Evolutionary conservation across 352 stramenopile genomes (phyloP), one percentile per base, ranked within the genome.

Genomic region (Phytophthora syringae): DNA sequence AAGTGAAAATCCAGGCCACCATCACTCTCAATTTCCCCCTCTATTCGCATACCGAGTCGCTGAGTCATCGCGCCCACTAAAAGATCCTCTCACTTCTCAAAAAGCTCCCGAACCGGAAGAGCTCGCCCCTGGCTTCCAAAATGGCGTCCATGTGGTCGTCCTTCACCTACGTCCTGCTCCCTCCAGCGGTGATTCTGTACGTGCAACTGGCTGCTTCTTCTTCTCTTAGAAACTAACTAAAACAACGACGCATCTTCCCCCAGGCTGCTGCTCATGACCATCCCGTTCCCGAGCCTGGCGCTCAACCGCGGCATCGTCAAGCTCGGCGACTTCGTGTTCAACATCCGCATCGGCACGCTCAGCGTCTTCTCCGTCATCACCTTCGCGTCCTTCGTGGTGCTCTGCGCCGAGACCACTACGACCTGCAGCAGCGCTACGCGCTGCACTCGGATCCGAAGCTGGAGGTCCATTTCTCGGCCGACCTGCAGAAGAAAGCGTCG

Each of bases 321-420:
- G 60, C 86, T 92, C 48, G 82, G 74, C 43, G 86, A 94, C 59
- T 24, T 91, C 2, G 64, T 92, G 25, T 92, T 94, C 53, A 89
- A 74, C 63, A 86, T 94, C 51, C 79, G 85, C 52, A 75, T 94
- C 44, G 84, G 79, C 48, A 90, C 82, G 39, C 64, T 93, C 22
- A 82, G 80, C 49, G 61, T 93, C 58, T 89, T 93, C 54, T 86
- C 78, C 30, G 65, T 93, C 67, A 92, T 93, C 68, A 93, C 85
- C 16, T 63, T 73, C 28, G 68, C 92, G 37, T 89, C 85, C 30
- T 93, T 93, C 62, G 62, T 93, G 18, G 81, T 87, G 48, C 64
- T 93, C 9, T 58, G 67, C 15, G 84, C 81, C 13, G 77, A 93
- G 72, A 91, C 85, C 13, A n/a, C n/a, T 90, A 84, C 36, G 82